These are phyloP conservation scores for Clathrospora elynae DNA, from an alignment of 2,329 filamentous ascomycete species.

Conservation along the genomic window DNA sequence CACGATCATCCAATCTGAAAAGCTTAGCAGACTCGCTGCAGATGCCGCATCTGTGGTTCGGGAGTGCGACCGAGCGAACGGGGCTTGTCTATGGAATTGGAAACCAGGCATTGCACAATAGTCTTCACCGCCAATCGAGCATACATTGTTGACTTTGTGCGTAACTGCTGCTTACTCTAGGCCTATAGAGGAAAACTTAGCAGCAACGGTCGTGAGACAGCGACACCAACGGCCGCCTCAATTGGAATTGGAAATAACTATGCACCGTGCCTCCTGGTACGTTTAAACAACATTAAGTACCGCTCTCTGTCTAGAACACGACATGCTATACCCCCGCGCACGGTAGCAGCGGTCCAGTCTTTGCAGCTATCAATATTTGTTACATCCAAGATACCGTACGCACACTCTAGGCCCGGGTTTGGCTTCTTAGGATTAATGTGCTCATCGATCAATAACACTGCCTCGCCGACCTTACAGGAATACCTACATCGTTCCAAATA, in stretches of 20 bases:
- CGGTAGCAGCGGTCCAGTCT: too few species aligned
- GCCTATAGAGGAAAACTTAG: conserved; percentile 3
- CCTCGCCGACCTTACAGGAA: too few species aligned
- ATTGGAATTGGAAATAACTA: neutral
- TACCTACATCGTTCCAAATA: too few species aligned
- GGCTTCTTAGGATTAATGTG: too few species aligned
- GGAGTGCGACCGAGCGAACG: conserved; percentile 9
- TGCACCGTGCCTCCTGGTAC: neutral
- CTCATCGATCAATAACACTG: too few species aligned
- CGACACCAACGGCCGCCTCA: conserved; percentile 8
- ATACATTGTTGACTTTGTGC: conserved; percentile 4
- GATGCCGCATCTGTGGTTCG: conserved; percentile 7
- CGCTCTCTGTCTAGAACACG: neutral
- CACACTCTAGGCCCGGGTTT: too few species aligned
- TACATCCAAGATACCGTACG: too few species aligned
- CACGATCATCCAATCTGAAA: conserved; percentile 7
- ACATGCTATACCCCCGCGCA: too few species aligned
- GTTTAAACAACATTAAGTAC: neutral
- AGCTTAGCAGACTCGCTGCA: conserved; percentile 10
- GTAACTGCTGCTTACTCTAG: conserved; percentile 1
- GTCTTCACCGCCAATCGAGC: conserved; percentile 3
- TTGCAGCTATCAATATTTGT: too few species aligned
- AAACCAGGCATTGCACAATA: conserved; percentile 7
- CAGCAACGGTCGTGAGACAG: conserved; percentile 11
- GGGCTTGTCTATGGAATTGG: conserved; percentile 6